Conservation (phyloP, 1,284 basidiomycete genomes). For the Flammula alnicola region DNA sequence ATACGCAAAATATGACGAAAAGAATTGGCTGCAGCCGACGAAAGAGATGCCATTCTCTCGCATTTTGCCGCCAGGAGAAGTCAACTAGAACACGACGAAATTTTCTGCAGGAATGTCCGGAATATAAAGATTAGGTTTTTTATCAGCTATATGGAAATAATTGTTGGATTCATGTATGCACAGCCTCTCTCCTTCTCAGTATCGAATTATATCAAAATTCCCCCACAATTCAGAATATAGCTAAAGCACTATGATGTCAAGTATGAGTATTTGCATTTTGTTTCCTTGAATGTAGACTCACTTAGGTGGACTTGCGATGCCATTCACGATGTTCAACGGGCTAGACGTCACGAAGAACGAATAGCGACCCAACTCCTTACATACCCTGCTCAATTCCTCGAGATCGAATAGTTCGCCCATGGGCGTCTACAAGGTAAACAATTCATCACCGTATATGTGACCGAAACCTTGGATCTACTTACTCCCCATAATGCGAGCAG, state of each 20-base stretch:
- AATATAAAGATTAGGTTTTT: too few species aligned
- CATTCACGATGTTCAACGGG: constrained; percentile 27
- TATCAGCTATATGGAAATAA: too few species aligned
- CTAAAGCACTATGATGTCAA: constrained; percentile 20
- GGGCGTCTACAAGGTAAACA: constrained; percentile 21
- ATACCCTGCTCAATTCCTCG: constrained; percentile 26
- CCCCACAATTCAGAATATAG: constrained; percentile 17
- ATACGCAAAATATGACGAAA: constrained; percentile 69
- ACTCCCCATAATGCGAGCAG: constrained; percentile 30
- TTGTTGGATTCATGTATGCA: too few species aligned
- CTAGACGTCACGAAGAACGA: constrained; percentile 31
- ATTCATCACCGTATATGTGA: background rate
- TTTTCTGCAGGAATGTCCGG: too few species aligned
- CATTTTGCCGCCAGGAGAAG: constrained; percentile 46
- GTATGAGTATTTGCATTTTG: background rate
- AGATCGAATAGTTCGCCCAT: constrained; percentile 31
- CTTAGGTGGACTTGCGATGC: constrained; percentile 31
- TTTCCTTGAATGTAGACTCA: constrained; percentile 9
- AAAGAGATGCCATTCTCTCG: constrained; percentile 78
- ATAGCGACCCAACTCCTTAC: constrained; percentile 24
- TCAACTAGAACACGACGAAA: too few species aligned
- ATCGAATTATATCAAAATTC: background rate
- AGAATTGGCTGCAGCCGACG: constrained; percentile 92
- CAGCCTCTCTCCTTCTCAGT: too few species aligned
- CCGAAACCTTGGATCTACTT: constrained; percentile 5